These are phyloP conservation scores for Noccaea caerulescens DNA, from an alignment of 345 rosid species.

Conservation along the genomic window DNA sequence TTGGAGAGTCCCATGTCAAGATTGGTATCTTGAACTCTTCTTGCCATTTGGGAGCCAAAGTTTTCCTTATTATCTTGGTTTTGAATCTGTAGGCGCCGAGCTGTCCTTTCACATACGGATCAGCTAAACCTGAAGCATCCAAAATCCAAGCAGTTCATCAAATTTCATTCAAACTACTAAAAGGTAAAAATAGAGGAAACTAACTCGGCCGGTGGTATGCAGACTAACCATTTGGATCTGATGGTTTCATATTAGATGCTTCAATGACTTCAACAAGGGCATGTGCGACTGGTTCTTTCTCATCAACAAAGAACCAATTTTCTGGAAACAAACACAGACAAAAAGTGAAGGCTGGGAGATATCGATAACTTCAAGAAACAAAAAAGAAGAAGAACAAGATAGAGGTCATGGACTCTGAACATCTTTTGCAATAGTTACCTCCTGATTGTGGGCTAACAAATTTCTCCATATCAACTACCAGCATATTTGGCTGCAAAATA, in stretches of 20 bases:
- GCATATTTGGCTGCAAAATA: slow-evolving; percentile 89
- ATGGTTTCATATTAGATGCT: slow-evolving; percentile 81
- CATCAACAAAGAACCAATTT: slow-evolving; percentile 79
- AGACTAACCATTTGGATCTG: slow-evolving; percentile 78
- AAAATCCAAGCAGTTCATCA: slow-evolving; percentile 22
- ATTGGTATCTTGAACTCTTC: slow-evolving; percentile 89
- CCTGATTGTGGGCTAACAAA: slow-evolving; percentile 58
- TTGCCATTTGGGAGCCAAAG: slow-evolving; percentile 83
- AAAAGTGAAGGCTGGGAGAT: not conserved
- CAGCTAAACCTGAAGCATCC: slow-evolving; percentile 75
- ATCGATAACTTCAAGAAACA: not conserved
- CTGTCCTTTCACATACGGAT: slow-evolving; percentile 95
- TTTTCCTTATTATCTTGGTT: slow-evolving; percentile 69
- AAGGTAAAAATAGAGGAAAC: not conserved
- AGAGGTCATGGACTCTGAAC: not conserved
- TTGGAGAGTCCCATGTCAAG: slow-evolving; percentile 72
- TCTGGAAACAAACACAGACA: slow-evolving; percentile 52
- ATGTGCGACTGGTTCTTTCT: slow-evolving; percentile 75
- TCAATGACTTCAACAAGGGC: slow-evolving; percentile 84
- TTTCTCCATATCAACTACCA: slow-evolving; percentile 91
- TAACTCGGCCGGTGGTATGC: slow-evolving; percentile 5
- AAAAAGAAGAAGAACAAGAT: slow-evolving; percentile 1
- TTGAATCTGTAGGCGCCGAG: slow-evolving; percentile 79
- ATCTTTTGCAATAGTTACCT: slow-evolving; percentile 48
- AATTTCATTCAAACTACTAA: not conserved